Base-by-base conservation (phyloP, 129 eudicot genomes). In the Saussurea involucrata region DNA sequence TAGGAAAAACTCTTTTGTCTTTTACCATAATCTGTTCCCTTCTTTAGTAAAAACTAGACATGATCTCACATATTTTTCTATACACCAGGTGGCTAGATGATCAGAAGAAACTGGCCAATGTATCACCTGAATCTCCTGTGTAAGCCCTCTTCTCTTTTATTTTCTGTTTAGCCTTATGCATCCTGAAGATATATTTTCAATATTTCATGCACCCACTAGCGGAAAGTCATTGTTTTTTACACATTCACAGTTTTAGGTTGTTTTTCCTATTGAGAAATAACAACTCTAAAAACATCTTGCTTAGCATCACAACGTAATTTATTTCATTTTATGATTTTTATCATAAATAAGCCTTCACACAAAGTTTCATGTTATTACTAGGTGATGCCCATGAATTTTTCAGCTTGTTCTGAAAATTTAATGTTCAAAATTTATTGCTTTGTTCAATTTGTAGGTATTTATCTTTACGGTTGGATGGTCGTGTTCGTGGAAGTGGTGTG, bases 401-500 rank as follows among this genome's bases (percentile, higher is more conserved):
- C 22, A 5, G 72, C 53, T 4, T 40, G 12, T 40, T 37, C n/a
- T 69, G 22, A 40, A 69, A 36, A 8, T 3, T 29, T 63, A 27
- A 61, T 37, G 55, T 28, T 69, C 18, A 33, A 24, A 72, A 24
- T 31, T 69, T 15, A 28, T 78, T 25, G 27, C 20, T 27, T 24
- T 79, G 18, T 8, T 70, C 12, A 33, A n/a, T 40, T 49, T 87
- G 76, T 31, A 92, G 97, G 84, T 92, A 92, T 69, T 61, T 92
- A 73, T 92, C 97, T 42, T 83, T 92, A 4, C 88, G 97, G 58
- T 40, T 92, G 86, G 92, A 88, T 77, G 97, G 97, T n/a, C 95
- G 97, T 49, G 97, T 92, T 34, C 92, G 98, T 27, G 98, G 98
- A 42, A 94, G 99, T 84, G 97, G 99, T 27, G 95, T 95, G 69